These are phyloP conservation scores for Trichophaea hybrida DNA, from an alignment of 2,329 filamentous ascomycete genomes.

Conservation along the genomic window DNA sequence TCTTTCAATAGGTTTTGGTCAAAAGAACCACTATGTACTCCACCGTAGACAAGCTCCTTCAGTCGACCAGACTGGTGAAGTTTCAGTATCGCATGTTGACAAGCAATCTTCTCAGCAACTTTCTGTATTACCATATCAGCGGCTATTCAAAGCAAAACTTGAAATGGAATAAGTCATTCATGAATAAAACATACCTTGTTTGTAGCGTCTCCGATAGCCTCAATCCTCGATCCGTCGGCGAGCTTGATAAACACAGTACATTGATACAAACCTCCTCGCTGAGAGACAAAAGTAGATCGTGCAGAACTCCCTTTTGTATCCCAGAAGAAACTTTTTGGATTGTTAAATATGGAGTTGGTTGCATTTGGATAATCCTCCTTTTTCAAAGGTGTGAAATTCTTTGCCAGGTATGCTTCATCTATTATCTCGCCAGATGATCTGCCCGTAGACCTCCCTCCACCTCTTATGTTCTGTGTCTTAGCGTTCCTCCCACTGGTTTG, in stretches of 20 bases:
- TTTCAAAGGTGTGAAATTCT: constrained; percentile 10
- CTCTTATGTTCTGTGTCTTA: neutral
- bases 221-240: constrained; percentile 12
- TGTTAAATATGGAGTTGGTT: constrained; percentile 12
- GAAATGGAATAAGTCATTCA: neutral
- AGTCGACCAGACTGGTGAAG: constrained; percentile 16
- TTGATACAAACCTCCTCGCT: neutral
- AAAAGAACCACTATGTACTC: constrained; percentile 12
- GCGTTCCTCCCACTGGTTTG: neutral
- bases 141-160: neutral
- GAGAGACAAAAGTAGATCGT: constrained; percentile 13
- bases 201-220: constrained; percentile 19
- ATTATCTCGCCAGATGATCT: constrained; percentile 13
- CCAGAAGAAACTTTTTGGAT: constrained; percentile 22
- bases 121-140: constrained; percentile 10
- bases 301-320: constrained; percentile 13
- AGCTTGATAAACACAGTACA: constrained; percentile 1
- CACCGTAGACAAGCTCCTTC: constrained; percentile 14
- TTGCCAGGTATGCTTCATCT: constrained; percentile 13
- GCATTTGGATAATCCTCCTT: constrained; percentile 15
- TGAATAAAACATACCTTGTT: constrained; percentile 12
- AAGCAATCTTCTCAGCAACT: constrained; percentile 20
- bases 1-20: constrained; percentile 21
- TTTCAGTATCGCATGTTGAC: constrained; percentile 19
- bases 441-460: neutral